Percentiles rank a stretch among this genome's conserved stretches.
phyloP scores from a whole-genome alignment of 495 filamentous ascomycete species.

The Talaromyces thailandensis region DNA sequence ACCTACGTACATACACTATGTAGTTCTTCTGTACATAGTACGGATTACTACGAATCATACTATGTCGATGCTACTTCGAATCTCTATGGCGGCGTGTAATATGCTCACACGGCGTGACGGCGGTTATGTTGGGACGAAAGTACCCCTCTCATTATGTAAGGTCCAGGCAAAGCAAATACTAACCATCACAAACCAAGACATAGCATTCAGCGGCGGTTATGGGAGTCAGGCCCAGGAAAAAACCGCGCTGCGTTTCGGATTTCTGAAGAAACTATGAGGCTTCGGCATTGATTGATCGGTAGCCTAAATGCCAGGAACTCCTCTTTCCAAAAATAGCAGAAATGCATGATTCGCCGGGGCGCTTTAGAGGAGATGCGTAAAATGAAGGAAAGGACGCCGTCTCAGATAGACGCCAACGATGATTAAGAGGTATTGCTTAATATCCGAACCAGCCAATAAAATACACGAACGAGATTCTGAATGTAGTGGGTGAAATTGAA shows the following conservation, averaged over 20 bases:
- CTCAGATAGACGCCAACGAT: slow-evolving; percentile 1
- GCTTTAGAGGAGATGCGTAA: not conserved
- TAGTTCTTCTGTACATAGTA: not conserved
- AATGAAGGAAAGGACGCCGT: not conserved
- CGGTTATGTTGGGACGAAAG: not conserved
- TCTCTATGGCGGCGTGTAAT: not conserved
- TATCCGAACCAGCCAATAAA: not conserved
- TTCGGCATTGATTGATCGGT: not conserved
- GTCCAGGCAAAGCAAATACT: not conserved
- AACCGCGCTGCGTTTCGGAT: not conserved
- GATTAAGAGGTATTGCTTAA: not conserved
- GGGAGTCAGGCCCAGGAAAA: too few species aligned
- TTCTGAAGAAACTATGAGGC: not conserved
- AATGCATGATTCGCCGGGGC: not conserved
- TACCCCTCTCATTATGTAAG: not conserved
- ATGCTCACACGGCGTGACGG: not conserved
- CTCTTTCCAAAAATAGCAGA: not conserved
- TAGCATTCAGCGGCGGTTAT: not conserved
- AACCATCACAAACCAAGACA: not conserved
- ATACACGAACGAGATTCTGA: not conserved
- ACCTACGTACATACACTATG: not conserved
- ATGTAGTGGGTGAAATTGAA: not conserved
- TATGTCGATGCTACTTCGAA: not conserved
- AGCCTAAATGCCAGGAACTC: not conserved
- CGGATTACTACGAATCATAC: not conserved